Percentiles rank a stretch among this genome's conserved stretches.
These are phyloP conservation scores for Brassica incana DNA, from an alignment of 345 rosid species.

Conservation along the genomic window DNA sequence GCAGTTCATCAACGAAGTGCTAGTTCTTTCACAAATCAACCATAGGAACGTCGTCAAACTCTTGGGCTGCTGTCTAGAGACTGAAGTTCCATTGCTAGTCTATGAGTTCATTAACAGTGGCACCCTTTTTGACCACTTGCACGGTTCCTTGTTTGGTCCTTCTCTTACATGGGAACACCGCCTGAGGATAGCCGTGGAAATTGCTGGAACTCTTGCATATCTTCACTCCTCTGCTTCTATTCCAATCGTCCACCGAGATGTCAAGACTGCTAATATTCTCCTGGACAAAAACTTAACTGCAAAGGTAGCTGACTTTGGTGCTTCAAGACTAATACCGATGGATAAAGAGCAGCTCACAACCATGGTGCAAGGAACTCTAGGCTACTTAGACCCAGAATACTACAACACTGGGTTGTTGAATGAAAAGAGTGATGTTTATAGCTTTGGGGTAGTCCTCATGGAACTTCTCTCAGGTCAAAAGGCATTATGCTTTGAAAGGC, in stretches of 20 bases:
- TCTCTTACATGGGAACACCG: constrained; percentile 38
- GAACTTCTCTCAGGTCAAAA: background rate
- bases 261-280: constrained; percentile 48
- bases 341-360: background rate
- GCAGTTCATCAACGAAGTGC: constrained; percentile 47
- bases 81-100: background rate
- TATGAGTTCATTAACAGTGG: background rate
- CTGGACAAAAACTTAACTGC: constrained; percentile 30
- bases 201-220: constrained; percentile 40
- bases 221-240: constrained; percentile 44
- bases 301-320: constrained; percentile 1
- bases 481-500: background rate
- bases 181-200: constrained; percentile 41
- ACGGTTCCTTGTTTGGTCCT: constrained; percentile 12
- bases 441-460: background rate
- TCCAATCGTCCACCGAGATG: constrained; percentile 45
- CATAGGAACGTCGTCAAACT: constrained; percentile 28
- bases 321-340: background rate
- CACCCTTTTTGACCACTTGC: constrained; percentile 23
- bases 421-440: background rate
- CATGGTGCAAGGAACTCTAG: background rate
- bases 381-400: background rate
- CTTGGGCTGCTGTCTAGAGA: background rate
- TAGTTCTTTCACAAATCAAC: constrained; percentile 50
- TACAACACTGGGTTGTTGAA: background rate